Percentiles rank a stretch among this genome's conserved stretches.
These are phyloP conservation scores for Fusarium tricinctum DNA, from an alignment of 2,329 filamentous ascomycete species.

Conservation along the genomic window DNA sequence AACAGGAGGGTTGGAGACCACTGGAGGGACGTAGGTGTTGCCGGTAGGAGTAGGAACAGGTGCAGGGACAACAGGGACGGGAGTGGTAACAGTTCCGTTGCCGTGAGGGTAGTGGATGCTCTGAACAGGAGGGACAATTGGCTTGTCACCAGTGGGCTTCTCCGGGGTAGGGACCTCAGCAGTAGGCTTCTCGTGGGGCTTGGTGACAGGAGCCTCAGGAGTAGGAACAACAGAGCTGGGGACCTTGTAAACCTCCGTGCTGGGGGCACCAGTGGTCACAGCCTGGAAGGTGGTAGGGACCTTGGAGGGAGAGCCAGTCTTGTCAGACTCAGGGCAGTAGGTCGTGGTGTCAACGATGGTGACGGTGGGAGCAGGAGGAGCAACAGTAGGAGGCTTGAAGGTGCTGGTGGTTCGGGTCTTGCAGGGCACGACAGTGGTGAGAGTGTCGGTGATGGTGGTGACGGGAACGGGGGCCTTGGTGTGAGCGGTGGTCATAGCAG, in stretches of 20 bases:
- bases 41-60: constrained; percentile 1
- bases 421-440: constrained; percentile 48
- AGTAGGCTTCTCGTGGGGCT: constrained; percentile 2
- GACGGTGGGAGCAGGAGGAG: constrained; percentile 37
- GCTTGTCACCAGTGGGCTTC: constrained; percentile 28
- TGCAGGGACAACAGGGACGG: constrained; percentile 13
- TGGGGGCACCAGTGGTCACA: constrained; percentile 16
- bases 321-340: constrained; percentile 27
- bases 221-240: neutral
- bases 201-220: neutral
- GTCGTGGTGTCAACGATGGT: constrained; percentile 45
- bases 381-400: constrained; percentile 43
- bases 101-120: constrained; percentile 27
- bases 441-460: constrained; percentile 46
- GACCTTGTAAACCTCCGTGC: neutral
- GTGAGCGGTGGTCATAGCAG: constrained; percentile 26
- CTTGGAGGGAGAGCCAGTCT: constrained; percentile 17
- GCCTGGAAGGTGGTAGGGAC: constrained; percentile 10
- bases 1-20: constrained; percentile 6
- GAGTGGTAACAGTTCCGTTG: constrained; percentile 35
- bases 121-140: constrained; percentile 12
- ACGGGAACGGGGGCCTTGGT: constrained; percentile 28
- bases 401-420: constrained; percentile 45
- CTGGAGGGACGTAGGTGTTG: constrained; percentile 15
- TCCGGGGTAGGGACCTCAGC: constrained; percentile 4